Evolutionary conservation across 768 basidiomycete genomes (phyloP).

Genomic region (Cystofilobasidium capitatum): DNA sequence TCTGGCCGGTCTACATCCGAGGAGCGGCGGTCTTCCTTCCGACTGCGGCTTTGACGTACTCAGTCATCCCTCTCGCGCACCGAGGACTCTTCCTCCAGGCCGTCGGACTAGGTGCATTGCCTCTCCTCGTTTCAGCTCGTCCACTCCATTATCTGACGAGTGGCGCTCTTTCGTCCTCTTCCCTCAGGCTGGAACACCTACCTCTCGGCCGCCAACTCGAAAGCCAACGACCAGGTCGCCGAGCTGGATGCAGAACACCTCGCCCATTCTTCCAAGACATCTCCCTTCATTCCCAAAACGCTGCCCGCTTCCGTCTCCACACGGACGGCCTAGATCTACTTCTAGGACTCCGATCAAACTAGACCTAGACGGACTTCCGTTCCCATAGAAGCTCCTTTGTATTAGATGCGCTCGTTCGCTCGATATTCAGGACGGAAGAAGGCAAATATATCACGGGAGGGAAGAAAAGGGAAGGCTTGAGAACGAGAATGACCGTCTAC

Average conservation of each 20-base stretch:
- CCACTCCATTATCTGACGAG: background rate
- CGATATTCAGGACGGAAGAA: too few species aligned
- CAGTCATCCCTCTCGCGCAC: slow-evolving; percentile 20
- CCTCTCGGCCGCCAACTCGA: background rate
- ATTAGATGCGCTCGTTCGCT: too few species aligned
- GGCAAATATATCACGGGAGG: too few species aligned
- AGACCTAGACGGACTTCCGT: too few species aligned
- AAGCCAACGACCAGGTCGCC: background rate
- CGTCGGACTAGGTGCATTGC: slow-evolving; percentile 20
- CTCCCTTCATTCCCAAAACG: too few species aligned
- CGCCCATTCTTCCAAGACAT: too few species aligned
- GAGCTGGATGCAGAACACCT: slow-evolving; percentile 1
- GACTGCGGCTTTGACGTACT: slow-evolving; percentile 15
- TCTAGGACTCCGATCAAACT: too few species aligned
- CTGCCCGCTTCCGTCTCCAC: too few species aligned
- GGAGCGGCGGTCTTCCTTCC: slow-evolving; percentile 19
- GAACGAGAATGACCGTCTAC: too few species aligned
- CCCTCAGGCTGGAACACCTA: slow-evolving; percentile 19
- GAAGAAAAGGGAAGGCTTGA: too few species aligned
- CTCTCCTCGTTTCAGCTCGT: background rate
- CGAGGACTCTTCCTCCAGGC: slow-evolving; percentile 22
- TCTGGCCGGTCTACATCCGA: slow-evolving; percentile 18
- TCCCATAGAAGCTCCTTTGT: too few species aligned
- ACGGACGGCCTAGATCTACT: too few species aligned
- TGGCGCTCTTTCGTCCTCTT: background rate